Conservation (phyloP, 148 eudicot species). For the Fagopyrum esculentum region DNA sequence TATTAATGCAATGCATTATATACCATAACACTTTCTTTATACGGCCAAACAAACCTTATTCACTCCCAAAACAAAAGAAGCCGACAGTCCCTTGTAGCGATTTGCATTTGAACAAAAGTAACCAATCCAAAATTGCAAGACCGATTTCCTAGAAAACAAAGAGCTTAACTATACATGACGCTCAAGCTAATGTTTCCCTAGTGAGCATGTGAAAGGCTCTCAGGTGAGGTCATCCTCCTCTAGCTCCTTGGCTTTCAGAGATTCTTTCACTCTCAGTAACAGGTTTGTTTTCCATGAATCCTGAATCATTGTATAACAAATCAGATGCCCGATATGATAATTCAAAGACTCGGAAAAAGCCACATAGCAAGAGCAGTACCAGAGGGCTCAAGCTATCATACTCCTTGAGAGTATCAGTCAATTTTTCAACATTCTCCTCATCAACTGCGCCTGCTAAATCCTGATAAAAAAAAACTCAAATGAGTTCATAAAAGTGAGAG, state of each 20-base stretch:
- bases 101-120: neutral
- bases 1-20: too few species aligned
- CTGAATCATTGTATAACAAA: slow-evolving; percentile 19
- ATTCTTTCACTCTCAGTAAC: slow-evolving; percentile 43
- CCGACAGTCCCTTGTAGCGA: neutral
- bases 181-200: slow-evolving; percentile 6
- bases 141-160: neutral
- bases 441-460: slow-evolving; percentile 26
- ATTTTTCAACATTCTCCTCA: slow-evolving; percentile 25
- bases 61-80: neutral
- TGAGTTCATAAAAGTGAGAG: neutral
- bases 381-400: slow-evolving; percentile 41
- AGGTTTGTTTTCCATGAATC: slow-evolving; percentile 45
- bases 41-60: too few species aligned
- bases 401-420: slow-evolving; percentile 32
- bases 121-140: neutral
- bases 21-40: too few species aligned
- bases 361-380: slow-evolving; percentile 15
- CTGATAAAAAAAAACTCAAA: slow-evolving; percentile 14
- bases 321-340: neutral
- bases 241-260: slow-evolving; percentile 28
- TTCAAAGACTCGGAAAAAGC: neutral
- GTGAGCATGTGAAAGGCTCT: slow-evolving; percentile 1
- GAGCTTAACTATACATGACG: neutral
- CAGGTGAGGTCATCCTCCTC: slow-evolving; percentile 34